These are phyloP conservation scores for Termitomyces sp. DNA, from an alignment of 768 basidiomycete genomes.

Conservation along the genomic window DNA sequence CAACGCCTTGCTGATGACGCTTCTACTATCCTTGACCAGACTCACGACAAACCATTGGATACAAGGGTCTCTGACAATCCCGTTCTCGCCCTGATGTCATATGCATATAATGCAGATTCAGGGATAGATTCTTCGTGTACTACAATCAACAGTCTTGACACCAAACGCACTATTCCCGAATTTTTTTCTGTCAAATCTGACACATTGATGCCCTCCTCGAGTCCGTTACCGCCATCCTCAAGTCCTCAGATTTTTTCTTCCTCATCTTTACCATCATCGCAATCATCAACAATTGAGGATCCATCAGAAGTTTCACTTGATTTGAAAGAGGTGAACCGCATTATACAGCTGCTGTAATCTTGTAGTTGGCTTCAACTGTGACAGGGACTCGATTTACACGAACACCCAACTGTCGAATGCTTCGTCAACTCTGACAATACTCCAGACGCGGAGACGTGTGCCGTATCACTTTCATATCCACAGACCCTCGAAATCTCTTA, in stretches of 20 bases:
- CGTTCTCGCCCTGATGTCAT: neutral
- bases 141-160: neutral
- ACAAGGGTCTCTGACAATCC: neutral
- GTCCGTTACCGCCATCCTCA: constrained; percentile 35
- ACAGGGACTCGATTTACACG: neutral
- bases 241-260: constrained; percentile 43
- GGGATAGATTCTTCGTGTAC: neutral
- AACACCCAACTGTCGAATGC: neutral
- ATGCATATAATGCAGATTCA: neutral
- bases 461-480: neutral
- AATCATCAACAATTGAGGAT: constrained; percentile 12
- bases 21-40: neutral
- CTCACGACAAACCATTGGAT: neutral
- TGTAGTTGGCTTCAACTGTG: neutral
- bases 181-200: neutral
- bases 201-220: constrained; percentile 1
- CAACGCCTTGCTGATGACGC: neutral
- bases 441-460: neutral
- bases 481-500: neutral
- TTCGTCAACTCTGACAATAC: neutral
- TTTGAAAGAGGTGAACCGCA: constrained; percentile 1
- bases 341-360: neutral
- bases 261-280: constrained; percentile 32
- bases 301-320: neutral
- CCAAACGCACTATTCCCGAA: neutral